phyloP scores from a whole-genome alignment of 2,329 filamentous ascomycete genomes.

The Pseudocercospora musae region DNA sequence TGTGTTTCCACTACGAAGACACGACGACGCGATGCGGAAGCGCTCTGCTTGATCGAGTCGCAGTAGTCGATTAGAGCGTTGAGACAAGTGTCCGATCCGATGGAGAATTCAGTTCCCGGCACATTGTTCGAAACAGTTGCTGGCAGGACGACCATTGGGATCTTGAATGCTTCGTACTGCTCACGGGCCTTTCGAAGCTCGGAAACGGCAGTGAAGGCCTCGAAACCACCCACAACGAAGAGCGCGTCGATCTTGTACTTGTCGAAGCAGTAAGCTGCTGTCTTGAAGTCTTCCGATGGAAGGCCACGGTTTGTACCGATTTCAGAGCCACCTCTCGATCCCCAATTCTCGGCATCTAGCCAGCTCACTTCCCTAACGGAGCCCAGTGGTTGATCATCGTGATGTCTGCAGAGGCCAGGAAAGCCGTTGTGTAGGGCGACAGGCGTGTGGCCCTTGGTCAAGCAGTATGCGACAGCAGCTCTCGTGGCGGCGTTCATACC shows the following conservation, averaged over 20 bases:
- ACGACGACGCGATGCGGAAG: conserved; percentile 84
- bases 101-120: conserved; percentile 92
- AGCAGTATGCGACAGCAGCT: conserved; percentile 87
- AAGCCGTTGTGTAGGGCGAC: conserved; percentile 96
- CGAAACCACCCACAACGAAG: conserved; percentile 87
- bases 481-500: conserved; percentile 97
- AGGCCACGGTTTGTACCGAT: conserved; percentile 96
- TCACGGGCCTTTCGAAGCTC: conserved; percentile 78
- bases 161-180: conserved; percentile 79
- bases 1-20: conserved; percentile 99
- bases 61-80: conserved; percentile 95
- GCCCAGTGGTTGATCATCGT: conserved; percentile 75
- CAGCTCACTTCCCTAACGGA: conserved; percentile 83
- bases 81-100: conserved; percentile 93
- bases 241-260: conserved; percentile 86
- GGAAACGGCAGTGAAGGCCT: conserved; percentile 89
- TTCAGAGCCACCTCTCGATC: conserved; percentile 93
- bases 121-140: conserved; percentile 99
- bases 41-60: conserved; percentile 96
- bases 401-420: conserved; percentile 86
- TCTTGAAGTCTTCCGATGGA: conserved; percentile 80
- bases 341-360: conserved; percentile 94
- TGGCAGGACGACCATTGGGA: conserved; percentile 85
- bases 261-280: conserved; percentile 77
- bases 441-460: conserved; percentile 87